A percentile compares a stretch with the other conserved stretches of the same genome.
Evolutionary conservation across 495 filamentous ascomycete species (phyloP).

Genomic region (Chaetomium fimeti): DNA sequence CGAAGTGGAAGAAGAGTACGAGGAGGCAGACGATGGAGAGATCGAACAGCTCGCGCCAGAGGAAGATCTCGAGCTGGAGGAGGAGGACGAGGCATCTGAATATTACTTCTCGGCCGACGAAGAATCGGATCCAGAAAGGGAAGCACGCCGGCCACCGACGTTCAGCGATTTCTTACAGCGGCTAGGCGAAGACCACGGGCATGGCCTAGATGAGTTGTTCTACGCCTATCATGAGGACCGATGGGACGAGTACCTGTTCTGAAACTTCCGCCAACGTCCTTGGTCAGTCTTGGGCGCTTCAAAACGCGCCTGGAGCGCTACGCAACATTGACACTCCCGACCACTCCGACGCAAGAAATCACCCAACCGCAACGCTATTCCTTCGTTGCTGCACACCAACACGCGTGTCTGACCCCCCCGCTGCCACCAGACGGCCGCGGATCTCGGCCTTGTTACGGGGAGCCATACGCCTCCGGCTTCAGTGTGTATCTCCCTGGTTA

Average conservation of each 20-base stretch:
- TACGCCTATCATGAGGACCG: conserved; percentile 40
- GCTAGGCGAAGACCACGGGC: conserved; percentile 37
- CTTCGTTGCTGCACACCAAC: too few species aligned
- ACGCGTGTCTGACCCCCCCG: too few species aligned
- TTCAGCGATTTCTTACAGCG: conserved; percentile 35
- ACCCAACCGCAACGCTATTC: too few species aligned
- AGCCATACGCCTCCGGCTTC: too few species aligned
- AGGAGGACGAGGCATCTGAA: conserved; percentile 40
- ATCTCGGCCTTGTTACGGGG: too few species aligned
- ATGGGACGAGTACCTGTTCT: conserved; percentile 42
- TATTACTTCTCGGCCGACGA: conserved; percentile 40
- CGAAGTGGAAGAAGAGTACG: conserved; percentile 10
- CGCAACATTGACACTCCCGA: too few species aligned
- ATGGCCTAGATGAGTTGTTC: conserved; percentile 36
- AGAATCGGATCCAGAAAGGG: conserved; percentile 36
- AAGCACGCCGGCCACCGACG: conserved; percentile 33
- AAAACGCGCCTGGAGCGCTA: too few species aligned
- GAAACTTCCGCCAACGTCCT: neutral
- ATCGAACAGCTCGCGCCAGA: conserved; percentile 2
- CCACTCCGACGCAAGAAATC: too few species aligned
- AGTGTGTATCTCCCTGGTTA: too few species aligned
- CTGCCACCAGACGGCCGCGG: too few species aligned
- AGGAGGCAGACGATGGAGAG: conserved; percentile 6
- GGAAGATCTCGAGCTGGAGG: conserved; percentile 35
- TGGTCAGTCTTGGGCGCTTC: neutral